Evolutionary conservation across 352 stramenopile genomes (phyloP).

Genomic region (Halophytophthora polymorphica): DNA sequence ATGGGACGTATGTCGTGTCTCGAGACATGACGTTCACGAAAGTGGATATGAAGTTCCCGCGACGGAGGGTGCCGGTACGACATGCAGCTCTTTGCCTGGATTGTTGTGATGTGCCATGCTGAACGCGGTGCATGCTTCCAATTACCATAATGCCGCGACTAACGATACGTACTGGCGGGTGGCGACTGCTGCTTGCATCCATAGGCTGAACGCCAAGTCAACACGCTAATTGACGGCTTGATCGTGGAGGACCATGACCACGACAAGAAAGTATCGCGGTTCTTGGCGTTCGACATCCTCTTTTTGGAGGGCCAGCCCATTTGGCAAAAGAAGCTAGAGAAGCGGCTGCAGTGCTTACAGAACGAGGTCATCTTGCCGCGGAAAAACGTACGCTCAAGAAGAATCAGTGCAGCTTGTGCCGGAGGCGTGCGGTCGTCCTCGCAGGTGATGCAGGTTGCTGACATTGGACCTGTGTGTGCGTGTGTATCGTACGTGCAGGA

Average conservation of each 20-base stretch:
- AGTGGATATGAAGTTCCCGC: conserved; percentile 88
- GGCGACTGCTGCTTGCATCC: background rate
- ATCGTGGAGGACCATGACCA: conserved; percentile 86
- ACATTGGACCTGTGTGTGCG: background rate
- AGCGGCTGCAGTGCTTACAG: conserved; percentile 83
- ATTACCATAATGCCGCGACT: background rate
- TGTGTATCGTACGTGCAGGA: conserved; percentile 33
- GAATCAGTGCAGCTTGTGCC: background rate
- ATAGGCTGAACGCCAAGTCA: conserved; percentile 65
- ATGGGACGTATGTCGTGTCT: conserved; percentile 77
- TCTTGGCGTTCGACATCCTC: conserved; percentile 80
- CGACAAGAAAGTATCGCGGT: conserved; percentile 67
- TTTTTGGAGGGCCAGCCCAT: conserved; percentile 77
- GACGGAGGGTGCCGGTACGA: conserved; percentile 57
- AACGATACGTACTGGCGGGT: background rate
- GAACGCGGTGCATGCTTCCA: background rate
- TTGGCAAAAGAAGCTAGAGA: conserved; percentile 88
- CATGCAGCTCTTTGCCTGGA: no score
- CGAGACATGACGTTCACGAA: conserved; percentile 84
- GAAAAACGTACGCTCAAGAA: conserved; percentile 74
- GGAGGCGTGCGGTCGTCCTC: no score
- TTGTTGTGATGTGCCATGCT: no score
- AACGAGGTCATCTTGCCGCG: conserved; percentile 87
- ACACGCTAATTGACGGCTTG: conserved; percentile 83
- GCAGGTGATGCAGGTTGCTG: no score